These are phyloP conservation scores for Eucalyptus caleyi DNA, from an alignment of 345 rosid genomes.

Conservation along the genomic window DNA sequence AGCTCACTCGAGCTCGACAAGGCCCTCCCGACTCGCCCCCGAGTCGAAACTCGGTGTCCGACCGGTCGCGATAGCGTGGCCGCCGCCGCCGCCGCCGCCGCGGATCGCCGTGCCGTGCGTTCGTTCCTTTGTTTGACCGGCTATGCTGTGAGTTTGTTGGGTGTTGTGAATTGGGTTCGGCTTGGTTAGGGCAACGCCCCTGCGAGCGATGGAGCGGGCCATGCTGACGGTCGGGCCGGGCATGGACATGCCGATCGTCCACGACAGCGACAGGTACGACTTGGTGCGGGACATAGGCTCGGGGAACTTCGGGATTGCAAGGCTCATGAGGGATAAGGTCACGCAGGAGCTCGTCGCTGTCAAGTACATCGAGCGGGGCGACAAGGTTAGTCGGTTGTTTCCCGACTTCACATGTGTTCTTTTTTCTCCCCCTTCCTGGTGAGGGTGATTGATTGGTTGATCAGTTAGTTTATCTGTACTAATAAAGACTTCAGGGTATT, in stretches of 20 bases:
- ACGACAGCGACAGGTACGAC: constrained; percentile 91
- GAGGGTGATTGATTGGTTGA: background rate
- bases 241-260: constrained; percentile 95
- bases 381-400: constrained; percentile 31
- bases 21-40: background rate
- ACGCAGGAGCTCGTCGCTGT: constrained; percentile 90
- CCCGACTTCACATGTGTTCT: background rate
- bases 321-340: constrained; percentile 76
- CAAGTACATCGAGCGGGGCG: constrained; percentile 95
- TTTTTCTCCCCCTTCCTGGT: background rate
- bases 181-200: background rate
- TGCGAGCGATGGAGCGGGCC: constrained; percentile 30
- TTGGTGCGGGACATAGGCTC: constrained; percentile 81
- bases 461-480: background rate
- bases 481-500: background rate
- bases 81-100: background rate
- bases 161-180: background rate
- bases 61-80: background rate
- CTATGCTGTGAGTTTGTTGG: background rate
- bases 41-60: background rate
- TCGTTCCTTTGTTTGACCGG: background rate
- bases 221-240: constrained; percentile 35
- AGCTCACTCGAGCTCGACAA: background rate
- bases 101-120: background rate
- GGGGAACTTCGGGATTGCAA: constrained; percentile 84